phyloP scores from a whole-genome alignment of 768 basidiomycete genomes.

The Suillus decipiens region DNA sequence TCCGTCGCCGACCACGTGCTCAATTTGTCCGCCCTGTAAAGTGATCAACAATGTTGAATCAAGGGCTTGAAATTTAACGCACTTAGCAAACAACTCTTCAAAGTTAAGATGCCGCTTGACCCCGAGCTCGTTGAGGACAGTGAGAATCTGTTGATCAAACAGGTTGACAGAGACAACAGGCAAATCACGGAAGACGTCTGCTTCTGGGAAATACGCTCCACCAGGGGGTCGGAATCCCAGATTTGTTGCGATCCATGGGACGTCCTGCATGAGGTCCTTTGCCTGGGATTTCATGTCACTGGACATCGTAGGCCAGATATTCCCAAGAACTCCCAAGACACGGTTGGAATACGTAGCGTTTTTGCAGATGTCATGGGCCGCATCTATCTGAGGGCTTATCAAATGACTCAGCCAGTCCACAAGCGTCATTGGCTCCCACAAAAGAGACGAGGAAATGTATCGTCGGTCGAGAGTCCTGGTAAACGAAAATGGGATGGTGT shows the following conservation, averaged over 20 bases:
- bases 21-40: conserved; percentile 70
- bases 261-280: conserved; percentile 45
- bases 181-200: conserved; percentile 86
- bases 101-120: conserved; percentile 83
- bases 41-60: conserved; percentile 7
- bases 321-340: conserved; percentile 52
- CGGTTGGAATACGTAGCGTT: conserved; percentile 76
- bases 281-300: conserved; percentile 49
- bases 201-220: conserved; percentile 81
- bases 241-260: conserved; percentile 73
- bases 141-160: conserved; percentile 57
- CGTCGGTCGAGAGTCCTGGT: conserved; percentile 55
- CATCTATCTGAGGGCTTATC: conserved; percentile 43
- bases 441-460: conserved; percentile 57
- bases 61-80: conserved; percentile 10
- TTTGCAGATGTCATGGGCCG: conserved; percentile 57
- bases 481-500: conserved; percentile 68
- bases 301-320: conserved; percentile 62
- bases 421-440: conserved; percentile 74
- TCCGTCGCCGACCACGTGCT: conserved; percentile 84
- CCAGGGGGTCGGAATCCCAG: conserved; percentile 66
- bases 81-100: conserved; percentile 83
- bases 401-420: conserved; percentile 73
- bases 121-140: conserved; percentile 61
- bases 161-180: conserved; percentile 62